Conservation (phyloP, 768 basidiomycete genomes). For the Suillus subalutaceus region DNA sequence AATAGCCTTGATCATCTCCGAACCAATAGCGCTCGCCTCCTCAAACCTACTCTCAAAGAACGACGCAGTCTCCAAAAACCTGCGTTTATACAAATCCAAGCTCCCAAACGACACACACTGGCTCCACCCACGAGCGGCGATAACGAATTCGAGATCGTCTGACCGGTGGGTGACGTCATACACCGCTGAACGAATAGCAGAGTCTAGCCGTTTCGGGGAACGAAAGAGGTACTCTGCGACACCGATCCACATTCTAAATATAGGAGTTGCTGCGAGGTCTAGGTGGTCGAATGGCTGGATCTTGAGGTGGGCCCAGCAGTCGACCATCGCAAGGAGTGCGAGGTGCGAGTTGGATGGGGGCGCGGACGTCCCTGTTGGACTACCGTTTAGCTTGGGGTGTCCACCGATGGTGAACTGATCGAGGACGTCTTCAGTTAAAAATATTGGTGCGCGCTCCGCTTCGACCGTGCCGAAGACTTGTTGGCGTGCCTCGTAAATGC, state of each 20-base stretch:
- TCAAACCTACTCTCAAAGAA: slow-evolving; percentile 91
- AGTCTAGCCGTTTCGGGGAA: slow-evolving; percentile 59
- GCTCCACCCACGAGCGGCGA: slow-evolving; percentile 94
- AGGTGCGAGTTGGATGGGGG: slow-evolving; percentile 82
- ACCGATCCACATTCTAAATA: slow-evolving; percentile 96
- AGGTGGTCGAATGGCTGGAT: slow-evolving; percentile 93
- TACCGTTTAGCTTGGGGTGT: slow-evolving; percentile 14
- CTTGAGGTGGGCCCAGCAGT: slow-evolving; percentile 89
- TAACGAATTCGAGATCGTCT: slow-evolving; percentile 92
- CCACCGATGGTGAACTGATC: slow-evolving; percentile 87
- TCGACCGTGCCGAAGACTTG: slow-evolving; percentile 68
- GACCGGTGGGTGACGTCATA: slow-evolving; percentile 78
- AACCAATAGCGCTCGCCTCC: slow-evolving; percentile 79
- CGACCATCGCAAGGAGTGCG: slow-evolving; percentile 95
- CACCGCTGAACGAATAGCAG: slow-evolving; percentile 75
- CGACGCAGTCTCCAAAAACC: slow-evolving; percentile 77
- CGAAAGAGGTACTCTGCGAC: slow-evolving; percentile 96
- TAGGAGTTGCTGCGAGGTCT: slow-evolving; percentile 90
- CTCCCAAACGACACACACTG: slow-evolving; percentile 92
- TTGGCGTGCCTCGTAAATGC: slow-evolving; percentile 75
- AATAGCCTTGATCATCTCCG: slow-evolving; percentile 89
- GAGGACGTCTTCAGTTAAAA: slow-evolving; percentile 82
- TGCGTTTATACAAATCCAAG: slow-evolving; percentile 82
- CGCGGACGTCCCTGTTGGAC: slow-evolving; percentile 14
- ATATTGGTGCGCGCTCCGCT: slow-evolving; percentile 56